Conservation (phyloP, 2,329 filamentous ascomycete genomes). For the Fragosphaeria purpurea region DNA sequence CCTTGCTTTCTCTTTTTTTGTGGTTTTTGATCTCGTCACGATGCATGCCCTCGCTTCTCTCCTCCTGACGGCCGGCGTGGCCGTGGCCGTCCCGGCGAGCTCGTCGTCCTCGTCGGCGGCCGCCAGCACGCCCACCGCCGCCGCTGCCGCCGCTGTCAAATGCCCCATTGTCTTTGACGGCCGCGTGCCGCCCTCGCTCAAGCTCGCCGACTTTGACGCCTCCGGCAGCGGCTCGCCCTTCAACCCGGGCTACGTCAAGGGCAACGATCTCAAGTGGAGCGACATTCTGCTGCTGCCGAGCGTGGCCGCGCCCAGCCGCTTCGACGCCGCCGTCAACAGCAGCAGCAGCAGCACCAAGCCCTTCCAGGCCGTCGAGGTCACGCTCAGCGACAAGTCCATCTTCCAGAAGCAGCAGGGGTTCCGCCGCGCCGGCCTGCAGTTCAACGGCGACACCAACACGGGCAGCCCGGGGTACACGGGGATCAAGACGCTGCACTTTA, state of each 20-base stretch:
- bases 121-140: background rate
- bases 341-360: background rate
- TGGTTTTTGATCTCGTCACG: background rate
- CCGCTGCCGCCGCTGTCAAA: slow-evolving; percentile 5
- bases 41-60: slow-evolving; percentile 1
- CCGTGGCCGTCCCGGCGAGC: background rate
- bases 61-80: slow-evolving; percentile 1
- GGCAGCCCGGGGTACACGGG: slow-evolving; percentile 25
- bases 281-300: slow-evolving; percentile 25
- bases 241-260: slow-evolving; percentile 28
- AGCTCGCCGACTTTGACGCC: slow-evolving; percentile 22
- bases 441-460: slow-evolving; percentile 30
- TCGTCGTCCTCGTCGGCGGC: too few relatives aligned
- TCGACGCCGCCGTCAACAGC: slow-evolving; percentile 24
- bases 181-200: slow-evolving; percentile 19
- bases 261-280: slow-evolving; percentile 24
- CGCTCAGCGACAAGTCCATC: slow-evolving; percentile 32
- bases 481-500: slow-evolving; percentile 27
- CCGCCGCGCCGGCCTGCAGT: slow-evolving; percentile 34
- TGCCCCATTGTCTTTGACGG: slow-evolving; percentile 29
- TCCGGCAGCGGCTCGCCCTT: slow-evolving; percentile 21
- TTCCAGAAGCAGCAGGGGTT: slow-evolving; percentile 36
- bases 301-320: slow-evolving; percentile 19
- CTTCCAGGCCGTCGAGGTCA: slow-evolving; percentile 31
- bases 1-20: background rate